Conservation (phyloP, 495 filamentous ascomycete species). For the Hypoxylon intermedium region DNA sequence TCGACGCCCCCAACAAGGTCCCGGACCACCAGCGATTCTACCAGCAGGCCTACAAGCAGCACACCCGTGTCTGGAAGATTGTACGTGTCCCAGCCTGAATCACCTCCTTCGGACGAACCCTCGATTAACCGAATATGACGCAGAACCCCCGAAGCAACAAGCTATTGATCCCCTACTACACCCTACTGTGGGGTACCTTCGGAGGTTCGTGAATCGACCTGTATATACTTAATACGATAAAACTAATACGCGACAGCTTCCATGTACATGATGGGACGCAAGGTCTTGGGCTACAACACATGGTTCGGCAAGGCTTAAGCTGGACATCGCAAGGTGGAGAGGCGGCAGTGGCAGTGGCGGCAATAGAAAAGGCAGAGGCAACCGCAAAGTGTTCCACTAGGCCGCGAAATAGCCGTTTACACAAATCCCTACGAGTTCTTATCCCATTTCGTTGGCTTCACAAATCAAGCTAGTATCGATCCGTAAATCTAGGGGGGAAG, state of each 20-base stretch:
- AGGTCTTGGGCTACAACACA: conserved; percentile 81
- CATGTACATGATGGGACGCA: conserved; percentile 65
- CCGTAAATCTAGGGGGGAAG: not conserved
- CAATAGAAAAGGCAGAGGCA: conserved; percentile 22
- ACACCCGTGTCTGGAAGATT: conserved; percentile 85
- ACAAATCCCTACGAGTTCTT: conserved; percentile 18
- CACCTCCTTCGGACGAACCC: not conserved
- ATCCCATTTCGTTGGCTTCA: not conserved
- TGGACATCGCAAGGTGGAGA: not conserved
- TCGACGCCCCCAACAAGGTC: conserved; percentile 87
- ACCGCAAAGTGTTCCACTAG: conserved; percentile 19
- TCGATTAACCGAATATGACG: conserved; percentile 44
- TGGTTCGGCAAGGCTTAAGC: conserved; percentile 75
- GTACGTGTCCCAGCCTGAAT: conserved; percentile 61
- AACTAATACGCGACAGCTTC: conserved; percentile 59
- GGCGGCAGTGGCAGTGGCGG: conserved; percentile 1
- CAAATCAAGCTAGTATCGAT: conserved; percentile 4
- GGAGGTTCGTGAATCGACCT: conserved; percentile 55
- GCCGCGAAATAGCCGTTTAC: conserved; percentile 31
- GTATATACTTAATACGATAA: no score
- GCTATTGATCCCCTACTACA: conserved; percentile 77
- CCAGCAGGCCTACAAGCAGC: conserved; percentile 73
- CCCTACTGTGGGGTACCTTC: conserved; percentile 69
- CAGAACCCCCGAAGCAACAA: conserved; percentile 68
- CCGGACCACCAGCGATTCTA: conserved; percentile 82